Evolutionary conservation across 768 basidiomycete species (phyloP), one percentile per base, ranked within the genome.

Genomic region (Boletus patriciae): DNA sequence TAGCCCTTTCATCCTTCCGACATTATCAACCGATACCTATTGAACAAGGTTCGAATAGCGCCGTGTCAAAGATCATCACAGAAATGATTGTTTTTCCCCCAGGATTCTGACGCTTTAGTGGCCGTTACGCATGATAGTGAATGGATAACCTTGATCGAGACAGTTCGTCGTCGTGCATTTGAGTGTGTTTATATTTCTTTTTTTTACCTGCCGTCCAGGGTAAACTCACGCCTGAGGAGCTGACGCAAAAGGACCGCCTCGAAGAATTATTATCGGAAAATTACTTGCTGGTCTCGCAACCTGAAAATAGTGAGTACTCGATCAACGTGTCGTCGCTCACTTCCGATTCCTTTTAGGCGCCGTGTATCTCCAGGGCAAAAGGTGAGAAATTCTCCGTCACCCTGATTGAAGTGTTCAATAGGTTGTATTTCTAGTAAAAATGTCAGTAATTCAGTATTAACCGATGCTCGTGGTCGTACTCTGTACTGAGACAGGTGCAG

Each of bases 1-100:
- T 4, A 61, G 60, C 57, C 57, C 2, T 42, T 50, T 19, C 58
- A 62, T 36, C 54, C 61, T 13, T 54, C 49, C 6, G 57, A 61
- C 21, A 3, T 44, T 2, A 54, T 61, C 19, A 61, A 57, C 7
- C 40, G 12, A 13, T 58, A 41, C n/a, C 12, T 54, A 43, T 36
- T 61, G 44, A 42, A 48, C 3, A 36, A 56, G 49, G 58, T 59
- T 31, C 21, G 43, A 5, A 33, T 12, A 6, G 16, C 19, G 23
- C 4, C 21, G 4, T 41, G 6, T 33, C 13, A 15, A n/a, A n/a
- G n/a, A 18, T 6, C 4, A 11, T 50, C 6, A 6, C 11, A 44
- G 25, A 6, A 29, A 2, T 21, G 16, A 38, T 29, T 16, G n/a
- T 16, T 46, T 46, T 23, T 16, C 13, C 5, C 2, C 19, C 33